Percentiles rank a stretch among this genome's conserved stretches.
phyloP scores from a whole-genome alignment of 768 basidiomycete species.

The Postia placenta region DNA sequence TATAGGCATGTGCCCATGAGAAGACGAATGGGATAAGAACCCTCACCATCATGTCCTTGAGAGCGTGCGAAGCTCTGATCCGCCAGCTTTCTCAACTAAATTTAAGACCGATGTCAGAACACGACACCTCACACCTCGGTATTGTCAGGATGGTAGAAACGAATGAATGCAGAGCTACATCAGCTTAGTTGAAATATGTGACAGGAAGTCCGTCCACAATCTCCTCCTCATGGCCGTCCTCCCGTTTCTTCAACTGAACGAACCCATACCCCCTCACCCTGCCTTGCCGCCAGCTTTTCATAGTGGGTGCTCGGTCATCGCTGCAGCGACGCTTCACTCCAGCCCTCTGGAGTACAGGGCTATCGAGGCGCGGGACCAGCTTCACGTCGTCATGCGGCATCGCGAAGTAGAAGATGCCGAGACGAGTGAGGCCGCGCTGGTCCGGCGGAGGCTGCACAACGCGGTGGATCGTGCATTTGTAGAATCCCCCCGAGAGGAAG shows the following conservation, averaged over 20 bases:
- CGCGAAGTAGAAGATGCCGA: slow-evolving; percentile 32
- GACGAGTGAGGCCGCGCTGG: slow-evolving; percentile 27
- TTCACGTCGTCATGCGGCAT: slow-evolving; percentile 24
- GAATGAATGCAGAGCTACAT: too few relatives aligned
- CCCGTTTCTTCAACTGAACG: slow-evolving; percentile 22
- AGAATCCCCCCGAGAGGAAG: slow-evolving; percentile 31
- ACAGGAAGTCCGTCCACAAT: slow-evolving; percentile 26
- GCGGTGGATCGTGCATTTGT: slow-evolving; percentile 33
- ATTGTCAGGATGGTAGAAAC: background rate
- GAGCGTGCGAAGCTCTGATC: too few relatives aligned
- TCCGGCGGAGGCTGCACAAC: slow-evolving; percentile 31
- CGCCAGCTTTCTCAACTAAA: too few relatives aligned
- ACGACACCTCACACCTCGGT: background rate
- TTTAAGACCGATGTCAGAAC: too few relatives aligned
- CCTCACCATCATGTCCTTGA: too few relatives aligned
- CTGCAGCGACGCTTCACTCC: slow-evolving; percentile 24
- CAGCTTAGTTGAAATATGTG: slow-evolving; percentile 26
- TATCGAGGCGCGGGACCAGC: slow-evolving; percentile 23
- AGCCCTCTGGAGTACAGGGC: slow-evolving; percentile 26
- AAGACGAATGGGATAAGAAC: too few relatives aligned
- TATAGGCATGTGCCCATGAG: too few relatives aligned
- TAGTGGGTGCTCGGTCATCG: slow-evolving; percentile 23
- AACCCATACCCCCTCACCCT: slow-evolving; percentile 26
- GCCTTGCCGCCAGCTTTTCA: slow-evolving; percentile 26
- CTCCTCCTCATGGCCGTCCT: slow-evolving; percentile 27